A percentile compares a stretch with the other conserved stretches of the same genome.
Conservation (phyloP, 306 rosid species). For the Cajanus cajan region DNA sequence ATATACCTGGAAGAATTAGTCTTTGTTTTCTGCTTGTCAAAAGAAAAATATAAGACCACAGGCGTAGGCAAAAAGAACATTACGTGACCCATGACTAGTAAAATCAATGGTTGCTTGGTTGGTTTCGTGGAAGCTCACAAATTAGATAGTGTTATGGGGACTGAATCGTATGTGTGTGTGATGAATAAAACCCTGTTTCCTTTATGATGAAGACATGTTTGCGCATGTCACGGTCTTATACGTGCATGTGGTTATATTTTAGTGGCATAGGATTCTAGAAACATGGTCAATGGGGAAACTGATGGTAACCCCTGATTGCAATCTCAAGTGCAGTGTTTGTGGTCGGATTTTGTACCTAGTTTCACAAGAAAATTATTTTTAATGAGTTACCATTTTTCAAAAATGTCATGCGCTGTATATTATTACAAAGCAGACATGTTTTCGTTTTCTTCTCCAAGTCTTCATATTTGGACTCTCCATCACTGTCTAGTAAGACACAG, state of each 20-base stretch:
- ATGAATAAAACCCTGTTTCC: neutral
- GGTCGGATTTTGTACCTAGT: neutral
- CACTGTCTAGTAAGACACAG: neutral
- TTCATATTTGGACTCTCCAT: constrained; percentile 11
- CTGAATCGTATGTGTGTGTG: neutral
- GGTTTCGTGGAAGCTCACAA: constrained; percentile 27
- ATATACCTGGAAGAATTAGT: no score
- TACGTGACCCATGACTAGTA: neutral
- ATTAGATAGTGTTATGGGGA: constrained; percentile 15
- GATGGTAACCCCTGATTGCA: neutral
- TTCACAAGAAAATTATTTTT: neutral
- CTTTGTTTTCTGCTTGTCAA: no score
- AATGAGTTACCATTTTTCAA: constrained; percentile 10
- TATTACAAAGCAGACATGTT: neutral
- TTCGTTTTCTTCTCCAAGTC: constrained; percentile 12
- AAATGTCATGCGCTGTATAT: neutral
- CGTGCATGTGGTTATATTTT: constrained; percentile 23
- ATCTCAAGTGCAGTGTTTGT: constrained; percentile 18
- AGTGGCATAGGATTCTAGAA: constrained; percentile 26
- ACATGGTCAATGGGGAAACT: neutral
- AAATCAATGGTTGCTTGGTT: neutral
- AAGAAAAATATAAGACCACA: no score
- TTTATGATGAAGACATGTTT: constrained; percentile 12
- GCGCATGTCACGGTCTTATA: neutral
- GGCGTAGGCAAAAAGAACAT: neutral